Conservation (phyloP, 129 eudicot species). For the Oenanthe sinensis region DNA sequence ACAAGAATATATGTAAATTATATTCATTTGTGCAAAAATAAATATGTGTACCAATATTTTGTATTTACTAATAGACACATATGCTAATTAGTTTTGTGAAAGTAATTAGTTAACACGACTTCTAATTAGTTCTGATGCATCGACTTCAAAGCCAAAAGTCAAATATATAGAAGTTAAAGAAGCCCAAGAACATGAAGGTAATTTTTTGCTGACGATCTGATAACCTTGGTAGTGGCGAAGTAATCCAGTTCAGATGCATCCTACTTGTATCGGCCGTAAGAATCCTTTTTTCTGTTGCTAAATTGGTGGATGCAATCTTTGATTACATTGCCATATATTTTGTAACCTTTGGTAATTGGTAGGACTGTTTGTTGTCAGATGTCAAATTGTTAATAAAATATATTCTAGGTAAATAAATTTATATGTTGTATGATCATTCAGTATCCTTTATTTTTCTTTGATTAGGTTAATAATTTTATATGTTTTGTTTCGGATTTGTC, state of each 20-base stretch:
- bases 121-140: neutral
- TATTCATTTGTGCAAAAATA: too few species aligned
- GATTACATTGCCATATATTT: neutral
- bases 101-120: too few species aligned
- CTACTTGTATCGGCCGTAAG: neutral
- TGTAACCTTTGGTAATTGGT: neutral
- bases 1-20: too few species aligned
- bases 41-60: too few species aligned
- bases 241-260: neutral
- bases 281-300: neutral
- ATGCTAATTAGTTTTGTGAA: too few species aligned
- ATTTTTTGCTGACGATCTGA: neutral
- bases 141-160: neutral
- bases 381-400: neutral
- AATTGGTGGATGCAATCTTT: neutral
- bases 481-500: too few species aligned
- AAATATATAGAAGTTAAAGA: neutral
- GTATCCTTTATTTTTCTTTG: too few species aligned
- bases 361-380: neutral
- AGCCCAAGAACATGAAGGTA: neutral
- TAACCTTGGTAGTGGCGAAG: neutral
- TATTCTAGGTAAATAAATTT: too few species aligned
- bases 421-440: too few species aligned
- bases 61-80: too few species aligned
- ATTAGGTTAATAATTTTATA: too few species aligned